These are phyloP conservation scores for Sclerotinia nivalis DNA, from an alignment of 2,329 filamentous ascomycete genomes.

Conservation along the genomic window DNA sequence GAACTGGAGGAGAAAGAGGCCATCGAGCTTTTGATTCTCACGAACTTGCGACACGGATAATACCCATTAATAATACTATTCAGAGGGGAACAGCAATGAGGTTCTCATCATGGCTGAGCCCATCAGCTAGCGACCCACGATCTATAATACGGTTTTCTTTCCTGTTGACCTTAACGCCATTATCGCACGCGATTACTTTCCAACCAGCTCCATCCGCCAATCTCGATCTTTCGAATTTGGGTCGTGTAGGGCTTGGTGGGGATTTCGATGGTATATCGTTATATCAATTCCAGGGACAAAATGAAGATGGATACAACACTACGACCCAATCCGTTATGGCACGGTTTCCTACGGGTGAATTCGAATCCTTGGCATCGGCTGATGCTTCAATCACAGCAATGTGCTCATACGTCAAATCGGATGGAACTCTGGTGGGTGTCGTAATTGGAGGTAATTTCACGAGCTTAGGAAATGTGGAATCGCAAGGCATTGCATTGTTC, in stretches of 20 bases:
- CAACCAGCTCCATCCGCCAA: conserved; percentile 65
- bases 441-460: conserved; percentile 96
- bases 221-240: conserved; percentile 76
- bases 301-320: conserved; percentile 62
- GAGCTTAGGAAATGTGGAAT: conserved; percentile 74
- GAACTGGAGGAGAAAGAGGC: conserved; percentile 28
- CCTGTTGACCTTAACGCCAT: conserved; percentile 44
- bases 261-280: conserved; percentile 91
- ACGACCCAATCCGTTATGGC: conserved; percentile 80
- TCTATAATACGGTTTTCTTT: conserved; percentile 46
- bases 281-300: conserved; percentile 82
- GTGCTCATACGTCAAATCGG: conserved; percentile 71
- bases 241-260: conserved; percentile 81
- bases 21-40: conserved; percentile 27
- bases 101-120: conserved; percentile 39
- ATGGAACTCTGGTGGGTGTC: conserved; percentile 70
- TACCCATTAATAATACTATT: conserved; percentile 25
- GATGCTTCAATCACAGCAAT: conserved; percentile 86
- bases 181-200: conserved; percentile 58
- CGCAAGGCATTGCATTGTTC: conserved; percentile 78
- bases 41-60: conserved; percentile 24
- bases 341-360: conserved; percentile 80
- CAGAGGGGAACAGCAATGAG: conserved; percentile 38
- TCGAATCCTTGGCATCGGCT: conserved; percentile 70
- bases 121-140: conserved; percentile 33